Conservation (phyloP, 371 early-diverging fungal genomes). For the Mortierella sp. region DNA sequence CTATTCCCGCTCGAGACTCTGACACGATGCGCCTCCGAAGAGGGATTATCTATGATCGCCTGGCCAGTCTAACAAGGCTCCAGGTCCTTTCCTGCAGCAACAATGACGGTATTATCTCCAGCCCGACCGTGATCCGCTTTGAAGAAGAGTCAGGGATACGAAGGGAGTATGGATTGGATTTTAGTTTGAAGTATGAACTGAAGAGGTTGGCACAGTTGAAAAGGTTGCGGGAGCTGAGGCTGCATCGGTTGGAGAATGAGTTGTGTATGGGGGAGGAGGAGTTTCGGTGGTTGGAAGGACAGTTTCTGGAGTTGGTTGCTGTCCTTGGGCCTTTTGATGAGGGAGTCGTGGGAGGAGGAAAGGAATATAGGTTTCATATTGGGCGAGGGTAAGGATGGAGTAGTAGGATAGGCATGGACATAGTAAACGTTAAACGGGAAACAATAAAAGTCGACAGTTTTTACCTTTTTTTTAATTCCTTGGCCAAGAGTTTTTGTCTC, state of each 20-base stretch:
- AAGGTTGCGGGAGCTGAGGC: background rate
- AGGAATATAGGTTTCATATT: background rate
- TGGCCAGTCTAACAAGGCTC: background rate
- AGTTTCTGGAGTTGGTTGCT: background rate
- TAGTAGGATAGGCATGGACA: no score
- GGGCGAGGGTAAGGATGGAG: no score
- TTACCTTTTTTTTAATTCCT: background rate
- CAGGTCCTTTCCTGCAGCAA: background rate
- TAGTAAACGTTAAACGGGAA: no score
- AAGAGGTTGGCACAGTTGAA: background rate
- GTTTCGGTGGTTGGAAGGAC: background rate
- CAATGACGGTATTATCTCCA: background rate
- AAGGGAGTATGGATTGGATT: background rate
- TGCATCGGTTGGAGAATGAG: background rate
- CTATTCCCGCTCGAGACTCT: background rate
- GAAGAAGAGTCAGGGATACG: background rate
- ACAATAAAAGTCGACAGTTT: background rate
- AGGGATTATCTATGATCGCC: background rate
- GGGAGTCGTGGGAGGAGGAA: background rate
- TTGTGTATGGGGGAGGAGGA: background rate
- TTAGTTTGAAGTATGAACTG: background rate
- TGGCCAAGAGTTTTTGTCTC: slow-evolving; percentile 2
- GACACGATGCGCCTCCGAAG: background rate
- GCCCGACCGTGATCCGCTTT: background rate
- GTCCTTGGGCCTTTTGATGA: background rate